Base-by-base conservation (phyloP, 2,329 filamentous ascomycete species). In the Hypocrella siamensis region DNA sequence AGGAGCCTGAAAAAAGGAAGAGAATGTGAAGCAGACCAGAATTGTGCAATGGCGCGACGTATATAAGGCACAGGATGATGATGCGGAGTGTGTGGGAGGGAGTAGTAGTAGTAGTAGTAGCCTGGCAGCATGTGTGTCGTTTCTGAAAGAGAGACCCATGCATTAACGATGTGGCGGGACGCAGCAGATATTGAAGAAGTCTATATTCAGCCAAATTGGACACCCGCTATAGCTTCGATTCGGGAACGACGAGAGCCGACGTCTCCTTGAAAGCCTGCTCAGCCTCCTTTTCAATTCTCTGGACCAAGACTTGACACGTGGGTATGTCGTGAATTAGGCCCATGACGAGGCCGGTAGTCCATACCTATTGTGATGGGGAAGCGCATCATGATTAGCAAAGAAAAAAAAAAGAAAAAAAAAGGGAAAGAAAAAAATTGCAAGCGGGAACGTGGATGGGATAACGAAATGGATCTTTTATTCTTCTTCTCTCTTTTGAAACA, bases 331-430 rank as follows among this genome's bases (percentile, higher is more conserved):
- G 74, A 39, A 90, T 90, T 34, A 90, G 53, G 5, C 82, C 82
- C 42, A 98, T 93, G 42, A 96, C 88, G 53, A 94, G 88, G 9
- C 90, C 90, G 7, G 88, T 85, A 15, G 90, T 96, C 90, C 90
- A 98, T 25, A 94, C 81, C 80, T 88, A 33, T 40, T 12, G 43
- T 37, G 24, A 40, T 27, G 26, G n/a, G 16, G 31, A 39, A 41
- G 30, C 45, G 37, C 5, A 39, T 18, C 22, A 16, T 7, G 15
- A 17, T 15, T 6, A 22, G 10, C 34, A 45, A 33, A 44, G 37
- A 29, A 35, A 24, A 22, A 26, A 27, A 15, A 10, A 36, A 34
- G 17, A 22, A 17, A 24, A 11, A 24, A 27, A 19, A 12, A 5
- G 3, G 21, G 12, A 22, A 22, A 22, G 12, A 22, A 24, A 24